Base-by-base conservation (phyloP, 768 basidiomycete genomes). In the Chalciporus chontae region DNA sequence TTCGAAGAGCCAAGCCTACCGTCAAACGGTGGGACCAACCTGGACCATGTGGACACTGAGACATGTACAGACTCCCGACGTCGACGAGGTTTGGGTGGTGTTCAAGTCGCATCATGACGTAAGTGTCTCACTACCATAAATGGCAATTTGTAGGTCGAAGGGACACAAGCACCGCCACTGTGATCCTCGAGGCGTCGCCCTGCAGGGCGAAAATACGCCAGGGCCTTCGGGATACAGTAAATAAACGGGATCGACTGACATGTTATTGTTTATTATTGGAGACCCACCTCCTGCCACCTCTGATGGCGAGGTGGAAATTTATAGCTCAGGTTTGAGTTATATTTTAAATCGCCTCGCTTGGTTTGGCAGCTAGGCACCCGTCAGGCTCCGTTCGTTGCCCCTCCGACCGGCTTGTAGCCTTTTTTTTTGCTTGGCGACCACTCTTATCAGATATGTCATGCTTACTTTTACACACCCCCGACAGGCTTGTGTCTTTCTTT, bases 61-160 rank as follows among this genome's bases (percentile, higher is more conserved):
- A 38, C 71, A 77, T 18, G 65, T 71, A 5, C 27, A 29, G 5
- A 13, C 29, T 31, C 52, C 59, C 42, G 40, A 61, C 4, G 56
- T 55, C 43, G 70, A 75, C 41, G 69, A 71, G 13, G 67, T 79
- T 10, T 85, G 79, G 80, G 74, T 77, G 1, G 76, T 84, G 8
- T 84, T 83, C 65, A 65, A 64, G 52, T 75, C 77, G 0, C 84
- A 85, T 54, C 76, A 78, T 60, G 81, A 85, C 72, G 83, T 85
- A 52, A 59, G 83, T 66, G 48, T 47, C 15, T 21, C 13, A n/a
- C 40, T 21, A 43, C n/a, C 43, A 18, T 27, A 17, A 8, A 47
- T n/a, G 11, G 21, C 32, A 32, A 31, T 4, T 31, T 8, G 26
- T 26, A 6, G 26, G 7, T 26, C 26, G 26, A 31, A 2, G 8